phyloP scores from a whole-genome alignment of 352 stramenopile genomes.

The Nothophytophthora sp. region DNA sequence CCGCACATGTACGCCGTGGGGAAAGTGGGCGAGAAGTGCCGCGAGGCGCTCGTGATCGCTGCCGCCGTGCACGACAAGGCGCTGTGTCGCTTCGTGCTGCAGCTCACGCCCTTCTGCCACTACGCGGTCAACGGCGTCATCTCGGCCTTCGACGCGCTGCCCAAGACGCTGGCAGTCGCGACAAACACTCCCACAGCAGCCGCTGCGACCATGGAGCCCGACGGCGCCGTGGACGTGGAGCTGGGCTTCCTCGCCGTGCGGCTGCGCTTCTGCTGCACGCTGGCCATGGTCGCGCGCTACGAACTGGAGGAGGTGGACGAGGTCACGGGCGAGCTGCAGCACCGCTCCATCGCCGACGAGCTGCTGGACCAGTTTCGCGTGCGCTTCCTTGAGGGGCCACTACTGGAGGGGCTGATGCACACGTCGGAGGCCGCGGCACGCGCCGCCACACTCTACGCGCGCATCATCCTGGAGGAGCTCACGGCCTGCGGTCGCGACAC shows the following conservation, averaged over 20 bases:
- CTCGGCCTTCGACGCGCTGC: constrained; percentile 74
- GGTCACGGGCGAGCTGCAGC: constrained; percentile 35
- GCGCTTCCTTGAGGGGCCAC: constrained; percentile 68
- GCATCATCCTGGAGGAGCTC: constrained; percentile 82
- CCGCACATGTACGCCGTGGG: constrained; percentile 85
- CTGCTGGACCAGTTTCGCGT: constrained; percentile 69
- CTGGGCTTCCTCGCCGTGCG: constrained; percentile 59
- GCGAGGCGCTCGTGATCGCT: constrained; percentile 82
- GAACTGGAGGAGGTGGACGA: constrained; percentile 58
- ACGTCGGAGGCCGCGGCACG: constrained; percentile 67
- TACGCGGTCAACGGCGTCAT: constrained; percentile 88
- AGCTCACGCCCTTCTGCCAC: constrained; percentile 87
- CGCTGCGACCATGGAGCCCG: constrained; percentile 15
- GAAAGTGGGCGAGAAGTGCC: constrained; percentile 83
- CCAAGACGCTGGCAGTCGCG: constrained; percentile 56
- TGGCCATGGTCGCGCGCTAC: constrained; percentile 80
- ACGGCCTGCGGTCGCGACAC: constrained; percentile 68
- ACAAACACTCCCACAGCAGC: constrained; percentile 18
- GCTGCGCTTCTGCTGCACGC: constrained; percentile 84
- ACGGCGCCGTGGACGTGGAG: constrained; percentile 47
- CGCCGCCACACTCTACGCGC: constrained; percentile 72
- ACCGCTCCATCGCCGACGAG: constrained; percentile 72
- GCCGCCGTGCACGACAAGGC: constrained; percentile 73
- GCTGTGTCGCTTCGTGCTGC: constrained; percentile 81
- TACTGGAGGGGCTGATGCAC: constrained; percentile 69